Percentiles rank a stretch among this genome's conserved stretches.
phyloP scores from a whole-genome alignment of 495 filamentous ascomycete genomes.

The Penicillium ucsense region DNA sequence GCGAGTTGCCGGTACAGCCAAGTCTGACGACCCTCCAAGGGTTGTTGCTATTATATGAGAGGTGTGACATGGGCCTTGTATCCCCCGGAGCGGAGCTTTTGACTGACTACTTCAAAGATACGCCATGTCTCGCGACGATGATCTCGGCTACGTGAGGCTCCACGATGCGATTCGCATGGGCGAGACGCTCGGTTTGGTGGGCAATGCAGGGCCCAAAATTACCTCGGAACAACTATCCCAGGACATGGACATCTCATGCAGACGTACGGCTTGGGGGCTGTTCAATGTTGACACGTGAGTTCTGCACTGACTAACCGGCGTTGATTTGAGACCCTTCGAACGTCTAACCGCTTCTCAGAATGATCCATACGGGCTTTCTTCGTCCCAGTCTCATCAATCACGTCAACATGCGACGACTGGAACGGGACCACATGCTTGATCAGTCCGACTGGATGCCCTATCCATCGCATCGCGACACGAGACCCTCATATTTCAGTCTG shows the following conservation, averaged over 20 bases:
- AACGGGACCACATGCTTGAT: constrained; percentile 7
- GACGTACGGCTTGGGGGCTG: constrained; percentile 33
- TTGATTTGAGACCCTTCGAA: background rate
- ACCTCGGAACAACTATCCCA: constrained; percentile 13
- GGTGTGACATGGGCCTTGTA: constrained; percentile 9
- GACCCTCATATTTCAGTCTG: constrained; percentile 23
- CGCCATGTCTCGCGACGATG: constrained; percentile 32
- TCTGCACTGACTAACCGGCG: background rate
- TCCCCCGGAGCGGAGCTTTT: too few relatives aligned
- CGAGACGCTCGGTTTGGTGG: constrained; percentile 27
- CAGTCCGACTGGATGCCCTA: constrained; percentile 28
- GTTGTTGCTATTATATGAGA: constrained; percentile 33
- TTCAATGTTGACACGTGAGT: constrained; percentile 39
- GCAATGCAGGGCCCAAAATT: constrained; percentile 12
- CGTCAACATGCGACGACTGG: constrained; percentile 24
- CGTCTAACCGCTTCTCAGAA: constrained; percentile 10
- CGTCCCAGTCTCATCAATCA: constrained; percentile 28
- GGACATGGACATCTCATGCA: constrained; percentile 28
- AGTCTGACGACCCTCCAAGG: constrained; percentile 32
- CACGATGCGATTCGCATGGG: constrained; percentile 33
- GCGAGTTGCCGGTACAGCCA: constrained; percentile 13
- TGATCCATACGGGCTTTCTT: constrained; percentile 34
- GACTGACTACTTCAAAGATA: constrained; percentile 13
- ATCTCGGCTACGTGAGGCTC: constrained; percentile 34
- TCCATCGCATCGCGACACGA: constrained; percentile 24